Percentiles rank a stretch among this genome's conserved stretches.
Evolutionary conservation across 176 grass and related monocot genomes (phyloP).

Genomic region (Oropetium thomaeum): DNA sequence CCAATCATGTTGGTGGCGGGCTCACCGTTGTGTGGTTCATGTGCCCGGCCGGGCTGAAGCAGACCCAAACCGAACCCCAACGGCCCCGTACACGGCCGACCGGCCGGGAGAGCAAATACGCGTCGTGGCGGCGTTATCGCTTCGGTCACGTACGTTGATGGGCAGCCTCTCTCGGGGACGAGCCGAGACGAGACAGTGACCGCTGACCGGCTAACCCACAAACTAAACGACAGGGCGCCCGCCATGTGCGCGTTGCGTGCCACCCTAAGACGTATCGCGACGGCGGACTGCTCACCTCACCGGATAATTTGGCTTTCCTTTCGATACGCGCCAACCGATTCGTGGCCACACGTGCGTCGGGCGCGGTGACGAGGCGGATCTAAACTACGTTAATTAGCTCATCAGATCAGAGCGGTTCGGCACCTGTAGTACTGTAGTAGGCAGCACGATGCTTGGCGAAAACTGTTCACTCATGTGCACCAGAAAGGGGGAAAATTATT

Average conservation of each 20-base stretch:
- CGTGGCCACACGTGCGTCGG: background rate
- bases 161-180: background rate
- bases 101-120: background rate
- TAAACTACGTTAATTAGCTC: no score
- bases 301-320: background rate
- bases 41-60: background rate
- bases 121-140: background rate
- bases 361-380: background rate
- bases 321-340: background rate
- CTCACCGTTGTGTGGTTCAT: background rate
- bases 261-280: background rate
- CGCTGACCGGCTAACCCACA: background rate
- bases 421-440: no score
- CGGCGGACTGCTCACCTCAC: conserved; percentile 1
- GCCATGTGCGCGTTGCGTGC: background rate
- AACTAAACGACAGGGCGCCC: no score
- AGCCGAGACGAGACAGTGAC: conserved; percentile 20
- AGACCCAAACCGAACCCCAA: background rate
- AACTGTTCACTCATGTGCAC: background rate
- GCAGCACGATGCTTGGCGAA: background rate
- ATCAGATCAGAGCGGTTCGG: background rate
- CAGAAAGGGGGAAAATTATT: background rate
- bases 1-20: background rate
- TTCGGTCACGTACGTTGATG: background rate
- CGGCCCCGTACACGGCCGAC: no score